Evolutionary conservation across 2,329 filamentous ascomycete species (phyloP).

Genomic region (Mycosphaerella sp.): DNA sequence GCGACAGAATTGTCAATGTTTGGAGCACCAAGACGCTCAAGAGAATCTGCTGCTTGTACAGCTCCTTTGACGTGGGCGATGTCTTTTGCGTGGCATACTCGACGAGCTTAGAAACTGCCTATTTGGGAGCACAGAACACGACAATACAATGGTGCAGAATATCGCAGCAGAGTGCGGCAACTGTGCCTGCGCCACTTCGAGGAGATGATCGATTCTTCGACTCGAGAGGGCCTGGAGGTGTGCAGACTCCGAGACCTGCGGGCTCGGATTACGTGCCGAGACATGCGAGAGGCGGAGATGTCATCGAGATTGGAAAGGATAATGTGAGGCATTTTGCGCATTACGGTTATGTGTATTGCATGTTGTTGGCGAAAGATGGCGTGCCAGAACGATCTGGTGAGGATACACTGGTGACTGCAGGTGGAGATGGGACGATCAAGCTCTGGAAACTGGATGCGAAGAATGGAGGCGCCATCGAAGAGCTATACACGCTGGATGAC

Average conservation of each 20-base stretch:
- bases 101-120: constrained; percentile 68
- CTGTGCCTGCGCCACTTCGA: constrained; percentile 46
- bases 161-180: constrained; percentile 13
- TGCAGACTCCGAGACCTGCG: constrained; percentile 65
- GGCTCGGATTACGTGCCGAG: constrained; percentile 46
- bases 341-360: constrained; percentile 92
- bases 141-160: constrained; percentile 82
- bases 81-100: constrained; percentile 95
- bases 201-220: constrained; percentile 90
- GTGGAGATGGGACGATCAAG: constrained; percentile 90
- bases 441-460: constrained; percentile 71
- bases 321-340: constrained; percentile 86
- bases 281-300: constrained; percentile 53
- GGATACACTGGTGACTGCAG: constrained; percentile 82
- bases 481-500: constrained; percentile 62
- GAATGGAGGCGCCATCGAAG: constrained; percentile 56
- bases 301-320: constrained; percentile 73
- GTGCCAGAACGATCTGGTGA: constrained; percentile 61
- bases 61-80: constrained; percentile 88
- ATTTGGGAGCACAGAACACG: constrained; percentile 89
- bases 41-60: constrained; percentile 83
- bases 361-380: constrained; percentile 74
- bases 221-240: constrained; percentile 75
- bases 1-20: constrained; percentile 89
- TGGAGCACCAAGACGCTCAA: constrained; percentile 75